A percentile compares a stretch with the other conserved stretches of the same genome.
Conservation (phyloP, 2,329 filamentous ascomycete species). For the Cyclaneusma minus region DNA sequence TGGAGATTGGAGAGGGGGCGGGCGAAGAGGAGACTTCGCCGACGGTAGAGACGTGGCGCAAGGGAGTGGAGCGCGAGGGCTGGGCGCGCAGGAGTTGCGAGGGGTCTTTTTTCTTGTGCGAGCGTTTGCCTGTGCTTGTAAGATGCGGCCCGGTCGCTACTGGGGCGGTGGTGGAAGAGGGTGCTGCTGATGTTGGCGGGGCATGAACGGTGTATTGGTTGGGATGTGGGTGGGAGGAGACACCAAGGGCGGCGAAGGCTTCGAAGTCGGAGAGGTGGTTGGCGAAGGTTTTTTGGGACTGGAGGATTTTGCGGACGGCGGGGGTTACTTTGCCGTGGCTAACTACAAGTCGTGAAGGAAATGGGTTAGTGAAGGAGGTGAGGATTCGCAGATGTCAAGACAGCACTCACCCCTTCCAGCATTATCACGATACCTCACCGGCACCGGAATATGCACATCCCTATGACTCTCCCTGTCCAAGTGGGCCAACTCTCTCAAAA, state of each 20-base stretch:
- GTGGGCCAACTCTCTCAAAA: slow-evolving; percentile 66
- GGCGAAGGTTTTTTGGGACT: slow-evolving; percentile 68
- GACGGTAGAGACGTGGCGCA: slow-evolving; percentile 9
- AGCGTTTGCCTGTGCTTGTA: slow-evolving; percentile 12
- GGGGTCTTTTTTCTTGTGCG: slow-evolving; percentile 15
- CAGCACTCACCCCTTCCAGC: slow-evolving; percentile 21
- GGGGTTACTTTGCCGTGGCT: slow-evolving; percentile 17
- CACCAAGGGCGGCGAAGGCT: slow-evolving; percentile 35
- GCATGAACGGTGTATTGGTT: slow-evolving; percentile 18
- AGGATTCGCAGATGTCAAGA: background rate
- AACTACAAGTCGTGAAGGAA: slow-evolving; percentile 5
- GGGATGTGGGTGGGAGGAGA: too few species aligned
- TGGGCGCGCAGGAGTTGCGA: too few species aligned
- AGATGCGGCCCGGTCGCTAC: slow-evolving; percentile 6
- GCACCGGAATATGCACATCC: slow-evolving; percentile 57
- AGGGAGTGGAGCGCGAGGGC: slow-evolving; percentile 5
- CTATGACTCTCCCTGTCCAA: slow-evolving; percentile 67
- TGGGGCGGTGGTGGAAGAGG: too few species aligned
- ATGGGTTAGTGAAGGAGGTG: background rate
- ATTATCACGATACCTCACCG: slow-evolving; percentile 33
- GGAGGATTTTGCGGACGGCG: slow-evolving; percentile 60
- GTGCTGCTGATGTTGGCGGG: slow-evolving; percentile 15
- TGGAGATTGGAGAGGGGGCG: too few species aligned
- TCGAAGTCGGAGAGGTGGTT: slow-evolving; percentile 73
- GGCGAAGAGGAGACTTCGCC: slow-evolving; percentile 3